Evolutionary conservation across 805 yeast species (phyloP).

Genomic region (Henningerozyma blattae): DNA sequence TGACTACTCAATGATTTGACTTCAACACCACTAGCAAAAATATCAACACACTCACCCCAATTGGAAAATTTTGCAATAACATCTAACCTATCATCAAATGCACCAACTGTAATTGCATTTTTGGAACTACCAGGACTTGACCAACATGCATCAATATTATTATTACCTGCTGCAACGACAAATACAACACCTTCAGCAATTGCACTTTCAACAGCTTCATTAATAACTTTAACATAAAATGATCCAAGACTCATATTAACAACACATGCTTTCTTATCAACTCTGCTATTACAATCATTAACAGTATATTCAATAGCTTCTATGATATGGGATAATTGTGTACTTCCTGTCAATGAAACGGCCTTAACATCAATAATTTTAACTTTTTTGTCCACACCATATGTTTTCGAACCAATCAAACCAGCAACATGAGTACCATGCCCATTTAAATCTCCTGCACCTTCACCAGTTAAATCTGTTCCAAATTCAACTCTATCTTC

Average conservation of each 20-base stretch:
- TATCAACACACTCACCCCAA: constrained; percentile 86
- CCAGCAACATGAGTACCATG: constrained; percentile 97
- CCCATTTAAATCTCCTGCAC: constrained; percentile 59
- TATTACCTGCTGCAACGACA: constrained; percentile 83
- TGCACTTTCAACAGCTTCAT: constrained; percentile 69
- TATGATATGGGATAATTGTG: constrained; percentile 53
- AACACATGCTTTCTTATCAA: constrained; percentile 46
- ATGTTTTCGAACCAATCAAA: constrained; percentile 62
- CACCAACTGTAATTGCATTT: constrained; percentile 74
- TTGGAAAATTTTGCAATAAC: constrained; percentile 67
- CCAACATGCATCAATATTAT: constrained; percentile 63
- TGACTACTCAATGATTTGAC: constrained; percentile 43
- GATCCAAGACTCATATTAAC: constrained; percentile 80
- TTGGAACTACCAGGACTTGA: constrained; percentile 77
- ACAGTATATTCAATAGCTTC: constrained; percentile 60
- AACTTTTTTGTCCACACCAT: constrained; percentile 73
- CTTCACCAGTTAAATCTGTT: constrained; percentile 48
- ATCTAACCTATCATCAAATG: constrained; percentile 67
- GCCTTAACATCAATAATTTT: constrained; percentile 64
- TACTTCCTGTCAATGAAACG: constrained; percentile 54
- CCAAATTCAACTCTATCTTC: constrained; percentile 52
- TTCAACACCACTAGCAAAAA: constrained; percentile 74
- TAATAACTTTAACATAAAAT: constrained; percentile 47
- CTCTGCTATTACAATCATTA: constrained; percentile 34
- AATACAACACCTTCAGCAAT: constrained; percentile 51